Percentiles rank a stretch among this genome's conserved stretches.
Conservation (phyloP, 2,329 filamentous ascomycete species). For the Sporothrix phasma region DNA sequence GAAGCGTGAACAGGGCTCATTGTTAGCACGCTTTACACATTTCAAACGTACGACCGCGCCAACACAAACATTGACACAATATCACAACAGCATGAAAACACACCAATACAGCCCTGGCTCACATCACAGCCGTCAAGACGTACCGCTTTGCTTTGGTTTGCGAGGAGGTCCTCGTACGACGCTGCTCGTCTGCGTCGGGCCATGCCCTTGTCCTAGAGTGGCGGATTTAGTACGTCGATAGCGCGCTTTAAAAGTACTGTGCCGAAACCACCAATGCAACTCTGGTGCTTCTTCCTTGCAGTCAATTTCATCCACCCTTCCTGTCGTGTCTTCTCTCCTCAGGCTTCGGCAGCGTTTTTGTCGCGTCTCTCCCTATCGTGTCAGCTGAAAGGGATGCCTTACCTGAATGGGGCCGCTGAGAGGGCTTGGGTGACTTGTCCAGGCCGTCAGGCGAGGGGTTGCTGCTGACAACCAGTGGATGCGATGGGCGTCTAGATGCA, state of each 20-base stretch:
- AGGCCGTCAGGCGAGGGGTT: conserved; percentile 15
- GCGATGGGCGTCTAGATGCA: conserved; percentile 25
- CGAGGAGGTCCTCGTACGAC: conserved; percentile 42
- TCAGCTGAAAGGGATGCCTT: neutral
- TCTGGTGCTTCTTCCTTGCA: conserved; percentile 31
- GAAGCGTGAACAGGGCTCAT: conserved; percentile 19
- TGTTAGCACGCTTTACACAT: conserved; percentile 14
- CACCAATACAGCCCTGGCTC: neutral
- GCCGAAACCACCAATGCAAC: neutral
- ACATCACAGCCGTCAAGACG: conserved; percentile 21
- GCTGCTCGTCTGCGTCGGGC: neutral
- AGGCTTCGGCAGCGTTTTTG: neutral
- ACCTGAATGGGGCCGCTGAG: conserved; percentile 27
- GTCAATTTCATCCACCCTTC: neutral
- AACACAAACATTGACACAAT: neutral
- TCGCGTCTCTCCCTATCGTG: neutral
- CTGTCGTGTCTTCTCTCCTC: neutral
- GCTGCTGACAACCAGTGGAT: conserved; percentile 22
- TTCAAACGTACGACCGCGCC: neutral
- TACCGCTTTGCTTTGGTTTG: conserved; percentile 53
- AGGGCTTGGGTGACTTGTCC: conserved; percentile 32
- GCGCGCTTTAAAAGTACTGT: neutral
- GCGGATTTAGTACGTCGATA: neutral
- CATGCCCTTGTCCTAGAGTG: neutral
- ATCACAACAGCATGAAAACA: neutral